These are phyloP conservation scores for Pilobolus umbonatus DNA, from an alignment of 192 early-diverging fungal species.

Conservation along the genomic window DNA sequence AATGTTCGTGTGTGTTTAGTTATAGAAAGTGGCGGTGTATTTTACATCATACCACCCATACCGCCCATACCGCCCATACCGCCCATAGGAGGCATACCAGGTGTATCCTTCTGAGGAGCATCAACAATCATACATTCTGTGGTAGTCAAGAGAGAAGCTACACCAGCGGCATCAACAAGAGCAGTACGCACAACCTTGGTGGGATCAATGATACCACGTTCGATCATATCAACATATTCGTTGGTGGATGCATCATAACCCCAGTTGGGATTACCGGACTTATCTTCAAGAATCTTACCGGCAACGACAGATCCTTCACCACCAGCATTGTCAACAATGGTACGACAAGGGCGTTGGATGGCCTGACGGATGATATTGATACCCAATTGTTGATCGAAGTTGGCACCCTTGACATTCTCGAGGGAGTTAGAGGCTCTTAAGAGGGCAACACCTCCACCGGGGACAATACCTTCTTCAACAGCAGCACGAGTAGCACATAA, in stretches of 20 bases:
- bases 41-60: constrained; percentile 25
- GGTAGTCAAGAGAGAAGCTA: constrained; percentile 94
- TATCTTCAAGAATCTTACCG: constrained; percentile 85
- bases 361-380: constrained; percentile 94
- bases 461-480: constrained; percentile 99
- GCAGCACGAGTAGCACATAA: constrained; percentile 97
- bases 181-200: constrained; percentile 98
- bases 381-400: constrained; percentile 99
- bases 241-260: constrained; percentile 91
- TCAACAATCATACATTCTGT: constrained; percentile 98
- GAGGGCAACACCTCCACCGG: constrained; percentile 95
- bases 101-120: constrained; percentile 66
- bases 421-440: constrained; percentile 87
- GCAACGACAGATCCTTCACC: constrained; percentile 94
- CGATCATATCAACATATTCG: constrained; percentile 94
- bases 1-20: not conserved
- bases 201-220: constrained; percentile 94
- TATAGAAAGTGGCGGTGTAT: not conserved
- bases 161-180: constrained; percentile 91
- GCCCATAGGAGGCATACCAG: constrained; percentile 65
- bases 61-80: constrained; percentile 66
- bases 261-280: constrained; percentile 74
- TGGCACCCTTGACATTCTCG: constrained; percentile 73
- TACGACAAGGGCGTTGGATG: constrained; percentile 88
- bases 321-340: constrained; percentile 95